Conservation (phyloP, 1,284 basidiomycete genomes). For the Ganoderma sp. region DNA sequence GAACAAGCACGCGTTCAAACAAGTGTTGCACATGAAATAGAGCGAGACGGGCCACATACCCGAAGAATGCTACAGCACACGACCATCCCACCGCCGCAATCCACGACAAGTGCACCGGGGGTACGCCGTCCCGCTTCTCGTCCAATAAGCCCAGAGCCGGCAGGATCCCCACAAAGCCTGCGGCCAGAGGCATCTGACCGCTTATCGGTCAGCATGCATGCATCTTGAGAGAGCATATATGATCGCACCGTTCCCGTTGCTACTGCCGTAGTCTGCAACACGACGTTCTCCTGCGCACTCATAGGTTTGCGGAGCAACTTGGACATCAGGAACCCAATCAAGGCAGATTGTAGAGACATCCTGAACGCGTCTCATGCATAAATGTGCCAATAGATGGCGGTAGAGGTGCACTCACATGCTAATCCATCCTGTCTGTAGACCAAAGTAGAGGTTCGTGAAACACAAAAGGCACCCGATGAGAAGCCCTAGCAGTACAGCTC, state of each 20-base stretch:
- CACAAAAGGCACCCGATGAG: slow-evolving; percentile 76
- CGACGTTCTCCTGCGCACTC: slow-evolving; percentile 88
- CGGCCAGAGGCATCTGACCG: slow-evolving; percentile 83
- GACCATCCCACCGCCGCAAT: slow-evolving; percentile 81
- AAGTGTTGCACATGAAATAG: not conserved
- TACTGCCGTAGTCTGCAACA: slow-evolving; percentile 94
- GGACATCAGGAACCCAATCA: slow-evolving; percentile 91
- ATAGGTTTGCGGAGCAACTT: slow-evolving; percentile 75
- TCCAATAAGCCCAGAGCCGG: slow-evolving; percentile 86
- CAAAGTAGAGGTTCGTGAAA: slow-evolving; percentile 81
- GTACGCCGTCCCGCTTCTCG: slow-evolving; percentile 75
- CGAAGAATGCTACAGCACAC: slow-evolving; percentile 90
- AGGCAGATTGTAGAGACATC: slow-evolving; percentile 95
- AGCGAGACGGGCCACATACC: slow-evolving; percentile 50
- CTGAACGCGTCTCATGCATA: slow-evolving; percentile 47
- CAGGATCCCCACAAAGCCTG: slow-evolving; percentile 94
- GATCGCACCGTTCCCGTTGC: slow-evolving; percentile 76
- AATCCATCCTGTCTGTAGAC: slow-evolving; percentile 80
- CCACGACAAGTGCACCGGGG: slow-evolving; percentile 79
- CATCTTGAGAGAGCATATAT: too few relatives aligned
- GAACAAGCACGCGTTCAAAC: slow-evolving; percentile 17
- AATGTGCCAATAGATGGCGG: not conserved
- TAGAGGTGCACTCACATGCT: slow-evolving; percentile 55
- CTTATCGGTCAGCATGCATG: not conserved
- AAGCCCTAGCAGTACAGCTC: slow-evolving; percentile 63